A percentile compares a stretch with the other conserved stretches of the same genome.
Conservation (phyloP, 2,329 filamentous ascomycete genomes). For the Ophiostoma tasmaniense region DNA sequence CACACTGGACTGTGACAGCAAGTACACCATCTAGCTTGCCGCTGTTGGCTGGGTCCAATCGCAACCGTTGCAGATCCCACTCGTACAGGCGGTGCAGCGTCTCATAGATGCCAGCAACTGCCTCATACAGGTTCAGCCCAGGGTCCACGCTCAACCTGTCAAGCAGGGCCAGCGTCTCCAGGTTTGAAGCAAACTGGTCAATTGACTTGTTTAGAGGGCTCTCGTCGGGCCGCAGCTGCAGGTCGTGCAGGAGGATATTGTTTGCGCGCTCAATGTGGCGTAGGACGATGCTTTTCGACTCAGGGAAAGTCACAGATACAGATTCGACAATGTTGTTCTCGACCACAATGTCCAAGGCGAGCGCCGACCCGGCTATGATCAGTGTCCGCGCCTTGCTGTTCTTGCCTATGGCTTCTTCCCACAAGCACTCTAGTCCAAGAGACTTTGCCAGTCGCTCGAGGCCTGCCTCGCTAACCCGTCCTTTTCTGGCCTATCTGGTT, state of each 20-base stretch:
- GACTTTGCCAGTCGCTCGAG: slow-evolving; percentile 62
- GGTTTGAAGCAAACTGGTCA: slow-evolving; percentile 60
- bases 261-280: slow-evolving; percentile 54
- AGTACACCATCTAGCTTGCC: slow-evolving; percentile 38
- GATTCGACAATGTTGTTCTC: slow-evolving; percentile 53
- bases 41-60: slow-evolving; percentile 38
- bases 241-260: slow-evolving; percentile 56
- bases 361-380: slow-evolving; percentile 52
- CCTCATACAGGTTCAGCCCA: slow-evolving; percentile 67
- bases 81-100: slow-evolving; percentile 61
- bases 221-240: slow-evolving; percentile 51
- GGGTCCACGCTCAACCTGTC: slow-evolving; percentile 64
- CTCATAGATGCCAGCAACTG: slow-evolving; percentile 62
- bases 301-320: slow-evolving; percentile 55
- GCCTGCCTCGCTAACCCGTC: slow-evolving; percentile 64
- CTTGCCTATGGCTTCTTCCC: slow-evolving; percentile 42
- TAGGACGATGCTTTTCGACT: slow-evolving; percentile 48
- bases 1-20: slow-evolving; percentile 55
- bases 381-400: slow-evolving; percentile 45
- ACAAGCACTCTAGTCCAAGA: slow-evolving; percentile 56
- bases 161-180: slow-evolving; percentile 59
- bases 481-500: slow-evolving; percentile 36
- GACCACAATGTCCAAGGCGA: slow-evolving; percentile 54
- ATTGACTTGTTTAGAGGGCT: slow-evolving; percentile 62
- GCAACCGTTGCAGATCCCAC: slow-evolving; percentile 56